Evolutionary conservation across 345 rosid genomes (phyloP), one percentile per base, ranked within the genome.

Genomic region (Aurinia saxatilis): DNA sequence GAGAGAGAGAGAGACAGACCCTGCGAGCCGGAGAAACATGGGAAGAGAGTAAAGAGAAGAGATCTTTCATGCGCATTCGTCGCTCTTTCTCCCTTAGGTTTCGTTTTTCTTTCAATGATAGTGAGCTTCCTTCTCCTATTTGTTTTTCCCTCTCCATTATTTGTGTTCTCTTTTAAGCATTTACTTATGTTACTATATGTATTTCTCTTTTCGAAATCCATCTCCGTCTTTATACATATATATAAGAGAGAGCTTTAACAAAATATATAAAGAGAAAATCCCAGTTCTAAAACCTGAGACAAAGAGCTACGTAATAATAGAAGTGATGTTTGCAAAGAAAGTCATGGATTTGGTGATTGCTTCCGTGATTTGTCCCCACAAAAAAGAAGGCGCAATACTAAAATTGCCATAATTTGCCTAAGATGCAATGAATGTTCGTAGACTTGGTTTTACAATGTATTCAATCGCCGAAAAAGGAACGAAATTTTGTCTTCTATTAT

Each of bases 11-110:
- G 10, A 27, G 6, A 21, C 57, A 4, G 25, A 21, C 25, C 25
- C 25, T 21, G 4, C 25, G 25, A 21, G 25, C 4, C 4, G 25
- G 67, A 53, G 69, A 54, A 40, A 63, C 56, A 55, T 15, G 74
- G 56, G 51, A 70, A 52, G 67, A 60, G 14, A 60, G 73, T 2
- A 0, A n/a, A 17, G 2, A 8, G 62, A 9, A 68, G 56, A 68
- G 67, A 44, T 68, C 42, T 68, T 68, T 68, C 67, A 68, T 60
- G 55, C 13, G 62, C 56, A 13, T 45, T 36, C 73, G 21, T 29
- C 73, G 9, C 34, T 60, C 49, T 53, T 68, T 68, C 56, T 68
- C 73, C 53, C 73, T 68, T 8, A 60, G 56, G 35, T 68, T 68
- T 51, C 73, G 62, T 37, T 60, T 66, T 60, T 52, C 34, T 25